Evolutionary conservation across 352 stramenopile genomes (phyloP), one percentile per base, ranked within the genome.

Genomic region (Elongisporangium anandrum): DNA sequence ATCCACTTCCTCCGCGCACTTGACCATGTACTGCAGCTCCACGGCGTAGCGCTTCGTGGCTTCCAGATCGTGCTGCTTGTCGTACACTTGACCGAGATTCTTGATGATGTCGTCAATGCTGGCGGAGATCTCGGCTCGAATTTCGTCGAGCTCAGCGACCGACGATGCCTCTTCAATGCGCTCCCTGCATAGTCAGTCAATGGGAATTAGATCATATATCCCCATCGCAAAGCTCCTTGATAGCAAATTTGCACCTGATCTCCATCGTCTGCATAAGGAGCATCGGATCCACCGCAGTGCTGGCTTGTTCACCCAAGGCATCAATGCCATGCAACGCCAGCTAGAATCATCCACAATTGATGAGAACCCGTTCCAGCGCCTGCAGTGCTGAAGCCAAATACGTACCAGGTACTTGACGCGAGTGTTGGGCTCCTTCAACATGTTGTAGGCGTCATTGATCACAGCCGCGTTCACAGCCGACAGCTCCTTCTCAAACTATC

Each of bases 201-300:
- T 52, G 9, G 38, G 15, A 26, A 59, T 41, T 38, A 38, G 15
- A 23, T 47, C 23, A 52, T 47, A n/a, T n/a, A n/a, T n/a, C n/a
- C n/a, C n/a, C n/a, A n/a, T n/a, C n/a, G n/a, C n/a, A n/a, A n/a
- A n/a, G n/a, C n/a, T n/a, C n/a, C n/a, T n/a, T n/a, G n/a, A n/a
- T n/a, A n/a, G n/a, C n/a, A n/a, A n/a, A n/a, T n/a, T n/a, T n/a
- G n/a, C 65, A 92, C 85, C 85, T 76, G 52, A 90, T 85, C 68
- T 93, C 85, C 85, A 95, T 95, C 22, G 84, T 95, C 50, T 89
- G 71, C 81, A 93, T 92, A 20, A 95, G 60, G 7, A 93, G 61
- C 47, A 85, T 64, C 21, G 83, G 79, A 54, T 95, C 85, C 51
- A 95, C 80, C 2, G 69, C 71, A 3, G 85, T 93, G 55, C 78